Conservation (phyloP, 139 green algal genomes). For the Tetraselmis striata region DNA sequence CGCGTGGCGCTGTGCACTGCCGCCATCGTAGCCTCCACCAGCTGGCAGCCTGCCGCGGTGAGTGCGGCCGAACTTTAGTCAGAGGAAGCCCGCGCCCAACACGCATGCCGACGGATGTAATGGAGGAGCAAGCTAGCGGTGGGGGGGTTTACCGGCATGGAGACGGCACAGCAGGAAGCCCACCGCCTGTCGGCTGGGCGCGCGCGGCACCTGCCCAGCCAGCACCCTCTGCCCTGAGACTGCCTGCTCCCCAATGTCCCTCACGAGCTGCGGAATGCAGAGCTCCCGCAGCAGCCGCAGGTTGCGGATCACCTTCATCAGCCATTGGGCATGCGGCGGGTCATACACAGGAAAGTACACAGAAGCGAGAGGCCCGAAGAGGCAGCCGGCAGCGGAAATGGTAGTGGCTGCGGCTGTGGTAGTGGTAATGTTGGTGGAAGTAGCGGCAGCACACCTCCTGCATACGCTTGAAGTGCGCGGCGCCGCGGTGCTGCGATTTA, state of each 20-base stretch:
- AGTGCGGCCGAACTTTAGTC: no score
- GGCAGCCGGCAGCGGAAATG: no score
- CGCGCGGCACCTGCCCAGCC: neutral
- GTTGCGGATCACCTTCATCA: neutral
- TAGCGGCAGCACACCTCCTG: conserved; percentile 31
- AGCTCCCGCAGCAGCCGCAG: neutral
- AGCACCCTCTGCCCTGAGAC: neutral
- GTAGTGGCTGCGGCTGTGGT: no score
- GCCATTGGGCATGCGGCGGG: no score
- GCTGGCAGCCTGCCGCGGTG: conserved; percentile 11
- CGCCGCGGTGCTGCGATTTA: conserved; percentile 48
- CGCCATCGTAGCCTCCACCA: conserved; percentile 21
- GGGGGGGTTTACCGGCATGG: neutral
- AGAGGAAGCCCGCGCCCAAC: no score
- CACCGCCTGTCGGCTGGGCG: neutral
- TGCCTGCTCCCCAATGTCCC: neutral
- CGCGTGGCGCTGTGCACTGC: conserved; percentile 16
- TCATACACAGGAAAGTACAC: no score
- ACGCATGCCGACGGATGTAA: no score
- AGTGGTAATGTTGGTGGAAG: no score
- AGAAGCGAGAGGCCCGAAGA: no score
- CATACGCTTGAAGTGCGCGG: conserved; percentile 33
- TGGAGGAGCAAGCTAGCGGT: no score
- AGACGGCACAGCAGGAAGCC: neutral
- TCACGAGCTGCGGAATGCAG: neutral